These are phyloP conservation scores for Ogataea paraovalis DNA, from an alignment of 805 yeast species.

Conservation along the genomic window DNA sequence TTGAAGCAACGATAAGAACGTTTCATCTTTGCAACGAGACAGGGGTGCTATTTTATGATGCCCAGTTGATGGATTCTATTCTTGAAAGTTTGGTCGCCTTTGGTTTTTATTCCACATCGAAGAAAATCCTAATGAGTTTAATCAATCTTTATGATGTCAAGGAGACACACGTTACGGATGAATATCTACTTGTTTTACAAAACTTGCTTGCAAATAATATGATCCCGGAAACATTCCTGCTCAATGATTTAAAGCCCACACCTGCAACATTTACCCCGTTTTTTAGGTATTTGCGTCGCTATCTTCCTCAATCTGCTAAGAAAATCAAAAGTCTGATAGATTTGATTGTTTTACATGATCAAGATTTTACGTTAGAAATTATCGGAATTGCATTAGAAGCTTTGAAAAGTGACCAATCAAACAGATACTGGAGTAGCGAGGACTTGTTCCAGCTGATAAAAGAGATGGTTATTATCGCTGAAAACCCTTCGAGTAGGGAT, in stretches of 20 bases:
- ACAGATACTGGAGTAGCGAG: background rate
- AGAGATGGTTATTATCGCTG: background rate
- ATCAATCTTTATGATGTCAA: background rate
- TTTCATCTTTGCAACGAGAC: background rate
- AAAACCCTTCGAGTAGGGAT: background rate
- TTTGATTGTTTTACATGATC: constrained; percentile 1
- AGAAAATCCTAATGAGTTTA: background rate
- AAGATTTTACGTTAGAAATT: background rate
- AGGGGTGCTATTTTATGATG: background rate
- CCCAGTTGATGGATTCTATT: constrained; percentile 1
- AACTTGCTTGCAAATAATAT: background rate
- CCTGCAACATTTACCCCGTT: constrained; percentile 2
- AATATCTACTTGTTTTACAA: background rate
- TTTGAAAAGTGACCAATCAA: background rate
- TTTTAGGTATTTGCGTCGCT: constrained; percentile 2
- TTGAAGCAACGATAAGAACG: background rate
- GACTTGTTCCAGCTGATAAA: background rate
- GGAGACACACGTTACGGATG: background rate
- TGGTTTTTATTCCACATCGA: constrained; percentile 2
- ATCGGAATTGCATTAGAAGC: background rate
- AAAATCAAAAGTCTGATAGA: constrained; percentile 4
- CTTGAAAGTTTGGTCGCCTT: background rate
- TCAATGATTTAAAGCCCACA: background rate
- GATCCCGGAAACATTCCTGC: constrained; percentile 4
- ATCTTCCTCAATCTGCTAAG: background rate